Evolutionary conservation across 2,329 filamentous ascomycete genomes (phyloP).

Genomic region (Fusarium annulatum): DNA sequence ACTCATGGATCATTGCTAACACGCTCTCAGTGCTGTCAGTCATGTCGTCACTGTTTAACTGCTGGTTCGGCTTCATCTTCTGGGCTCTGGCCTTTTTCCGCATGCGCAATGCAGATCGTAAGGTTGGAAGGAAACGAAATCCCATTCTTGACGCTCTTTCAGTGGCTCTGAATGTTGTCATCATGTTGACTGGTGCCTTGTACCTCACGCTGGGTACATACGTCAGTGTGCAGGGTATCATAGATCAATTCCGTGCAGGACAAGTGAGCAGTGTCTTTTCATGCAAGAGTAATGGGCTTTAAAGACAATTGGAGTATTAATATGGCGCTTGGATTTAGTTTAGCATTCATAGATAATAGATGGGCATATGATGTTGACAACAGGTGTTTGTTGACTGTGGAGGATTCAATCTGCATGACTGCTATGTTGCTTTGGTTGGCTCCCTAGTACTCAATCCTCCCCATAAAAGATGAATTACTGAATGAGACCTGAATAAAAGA

Average conservation of each 20-base stretch:
- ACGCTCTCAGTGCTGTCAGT: conserved; percentile 65
- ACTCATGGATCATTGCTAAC: background rate
- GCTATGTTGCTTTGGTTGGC: no score
- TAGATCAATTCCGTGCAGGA: conserved; percentile 75
- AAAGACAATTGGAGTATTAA: no score
- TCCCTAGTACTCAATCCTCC: background rate
- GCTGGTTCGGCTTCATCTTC: conserved; percentile 95
- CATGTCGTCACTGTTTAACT: conserved; percentile 89
- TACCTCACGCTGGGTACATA: conserved; percentile 88
- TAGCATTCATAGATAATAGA: background rate
- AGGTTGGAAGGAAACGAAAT: conserved; percentile 63
- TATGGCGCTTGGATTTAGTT: background rate
- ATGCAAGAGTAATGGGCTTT: conserved; percentile 75
- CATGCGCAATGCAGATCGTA: conserved; percentile 73
- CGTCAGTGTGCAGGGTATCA: conserved; percentile 77
- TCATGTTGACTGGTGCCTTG: conserved; percentile 79
- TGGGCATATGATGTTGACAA: background rate
- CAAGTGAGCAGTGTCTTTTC: conserved; percentile 78
- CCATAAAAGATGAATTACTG: background rate
- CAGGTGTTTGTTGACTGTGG: background rate
- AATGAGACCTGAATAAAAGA: accelerated
- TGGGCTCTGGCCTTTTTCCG: conserved; percentile 85
- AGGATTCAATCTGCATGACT: background rate
- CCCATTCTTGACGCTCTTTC: conserved; percentile 62
- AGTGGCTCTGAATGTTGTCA: conserved; percentile 74